Base-by-base conservation (phyloP, 2,329 filamentous ascomycete genomes). In the Epichloe sibirici region DNA sequence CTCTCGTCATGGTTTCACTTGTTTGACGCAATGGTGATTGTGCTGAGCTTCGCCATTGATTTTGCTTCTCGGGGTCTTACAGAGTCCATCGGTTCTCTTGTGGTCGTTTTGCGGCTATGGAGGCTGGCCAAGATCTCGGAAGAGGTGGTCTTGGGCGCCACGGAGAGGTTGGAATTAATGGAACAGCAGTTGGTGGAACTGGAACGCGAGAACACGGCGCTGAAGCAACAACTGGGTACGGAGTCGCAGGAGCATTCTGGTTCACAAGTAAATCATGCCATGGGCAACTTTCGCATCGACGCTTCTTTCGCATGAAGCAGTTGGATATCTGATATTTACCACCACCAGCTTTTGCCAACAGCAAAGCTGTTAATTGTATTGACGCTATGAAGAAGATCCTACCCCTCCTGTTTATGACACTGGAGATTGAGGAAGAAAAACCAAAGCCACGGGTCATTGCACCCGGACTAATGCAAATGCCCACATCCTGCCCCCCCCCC, bases 111-210 rank as follows among this genome's bases (percentile, higher is more conserved):
- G 45, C 78, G 83, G 51, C 70, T 87, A 3, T 86, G 82, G 79
- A 75, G 84, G 15, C 74, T 87, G 45, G 79, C 85, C 63, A 85
- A 86, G 69, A 83, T 86, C 49, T 78, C 85, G 6, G 81, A 87
- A 61, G 83, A 87, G 65, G 71, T 86, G 55, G 77, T 77, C 34
- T 73, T 82, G 6, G 81, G 80, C 8, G 81, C 81, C 1, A 69
- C 77, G 38, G 82, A 86, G 65, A 72, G 80, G 62, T 77, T 81
- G 69, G 81, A 82, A 56, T 72, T 73, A 9, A 66, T 85, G 40
- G 71, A 78, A 57, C 65, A 71, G 49, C 66, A 72, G 51, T 69
- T 85, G 28, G 71, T 75, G 48, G 66, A 72, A 28, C 65, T 84
- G 8, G 74, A 78, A 60, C 67, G 63, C 50, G 77, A 75, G 52